Evolutionary conservation across 345 rosid species (phyloP).

Genomic region (Linum lewisii): DNA sequence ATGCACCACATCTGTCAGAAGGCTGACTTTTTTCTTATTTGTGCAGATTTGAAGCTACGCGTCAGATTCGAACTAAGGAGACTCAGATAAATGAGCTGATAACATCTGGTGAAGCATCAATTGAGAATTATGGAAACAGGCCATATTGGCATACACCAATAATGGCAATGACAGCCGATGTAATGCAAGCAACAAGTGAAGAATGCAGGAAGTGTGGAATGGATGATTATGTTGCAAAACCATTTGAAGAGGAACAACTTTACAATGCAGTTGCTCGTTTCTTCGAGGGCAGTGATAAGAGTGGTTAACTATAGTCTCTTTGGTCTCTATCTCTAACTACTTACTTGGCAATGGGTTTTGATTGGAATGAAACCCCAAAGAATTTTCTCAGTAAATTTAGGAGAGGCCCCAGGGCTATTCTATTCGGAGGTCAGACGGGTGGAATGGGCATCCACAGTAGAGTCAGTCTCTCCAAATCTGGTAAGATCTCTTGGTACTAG

Average conservation of each 20-base stretch:
- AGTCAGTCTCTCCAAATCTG: not conserved
- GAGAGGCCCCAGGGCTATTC: constrained; percentile 5
- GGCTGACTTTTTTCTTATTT: constrained; percentile 2
- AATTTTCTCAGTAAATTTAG: constrained; percentile 11
- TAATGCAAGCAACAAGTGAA: constrained; percentile 68
- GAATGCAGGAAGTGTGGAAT: constrained; percentile 71
- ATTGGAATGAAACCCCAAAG: constrained; percentile 12
- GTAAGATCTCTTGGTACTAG: not conserved
- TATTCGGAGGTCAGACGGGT: not conserved
- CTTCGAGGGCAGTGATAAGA: constrained; percentile 38
- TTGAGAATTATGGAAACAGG: constrained; percentile 30
- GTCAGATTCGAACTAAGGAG: constrained; percentile 53
- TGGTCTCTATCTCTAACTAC: not conserved
- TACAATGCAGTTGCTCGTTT: constrained; percentile 64
- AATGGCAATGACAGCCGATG: constrained; percentile 94
- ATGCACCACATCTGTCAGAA: too few relatives aligned
- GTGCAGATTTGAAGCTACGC: constrained; percentile 82
- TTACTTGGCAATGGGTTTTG: not conserved
- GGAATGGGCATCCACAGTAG: not conserved
- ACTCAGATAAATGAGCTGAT: constrained; percentile 38
- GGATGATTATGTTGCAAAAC: constrained; percentile 81
- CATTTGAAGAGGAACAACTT: constrained; percentile 75
- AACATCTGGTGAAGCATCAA: constrained; percentile 39
- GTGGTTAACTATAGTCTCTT: not conserved
- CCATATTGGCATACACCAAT: constrained; percentile 61